Evolutionary conservation across 306 rosid species (phyloP), one percentile per base, ranked within the genome.

Genomic region (Dalbergia cochinchinensis): DNA sequence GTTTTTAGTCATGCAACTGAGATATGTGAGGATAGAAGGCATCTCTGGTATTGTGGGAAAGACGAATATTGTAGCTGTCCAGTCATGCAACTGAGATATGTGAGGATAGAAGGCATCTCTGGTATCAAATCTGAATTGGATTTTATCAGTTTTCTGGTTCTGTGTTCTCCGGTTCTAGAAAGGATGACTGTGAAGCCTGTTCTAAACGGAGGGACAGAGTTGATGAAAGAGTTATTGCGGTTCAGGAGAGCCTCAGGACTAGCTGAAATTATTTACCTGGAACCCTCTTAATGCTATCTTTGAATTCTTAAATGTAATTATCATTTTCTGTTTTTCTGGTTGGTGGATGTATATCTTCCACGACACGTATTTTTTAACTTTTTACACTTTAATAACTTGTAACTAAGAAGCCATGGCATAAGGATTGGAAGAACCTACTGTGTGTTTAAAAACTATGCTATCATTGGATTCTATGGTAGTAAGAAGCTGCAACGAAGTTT

Each of bases 251-350:
- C 85, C 63, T 92, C 94, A 4, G 80, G 6, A 10, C 78, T 45
- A 48, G 91, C 94, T 62, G 89, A 88, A 83, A 82, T 92, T 60
- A 41, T 87, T 65, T 92, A 81, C 78, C 12, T 60, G 31, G 92
- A 90, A 7, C 44, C 82, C 15, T 63, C 78, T 31, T 86, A 62
- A 74, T 68, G 74, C 63, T 67, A 35, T 65, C n/a, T 60, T 78
- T 67, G 51, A 39, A 33, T 16, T 50, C 51, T 72, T 22, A 59
- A 59, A 13, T 76, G 71, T 53, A 54, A 65, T 15, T 41, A 66
- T 42, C 31, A n/a, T 5, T 41, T 51, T 53, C 5, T 19, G 11
- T 47, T 16, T 14, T 20, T 51, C 0, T n/a, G 5, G 41, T 37
- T 64, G 7, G 37, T 60, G 72, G 35, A 20, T 61, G 34, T 14